Evolutionary conservation across 805 yeast species (phyloP), one percentile per base, ranked within the genome.

Genomic region (Pichia gijzeniarum): DNA sequence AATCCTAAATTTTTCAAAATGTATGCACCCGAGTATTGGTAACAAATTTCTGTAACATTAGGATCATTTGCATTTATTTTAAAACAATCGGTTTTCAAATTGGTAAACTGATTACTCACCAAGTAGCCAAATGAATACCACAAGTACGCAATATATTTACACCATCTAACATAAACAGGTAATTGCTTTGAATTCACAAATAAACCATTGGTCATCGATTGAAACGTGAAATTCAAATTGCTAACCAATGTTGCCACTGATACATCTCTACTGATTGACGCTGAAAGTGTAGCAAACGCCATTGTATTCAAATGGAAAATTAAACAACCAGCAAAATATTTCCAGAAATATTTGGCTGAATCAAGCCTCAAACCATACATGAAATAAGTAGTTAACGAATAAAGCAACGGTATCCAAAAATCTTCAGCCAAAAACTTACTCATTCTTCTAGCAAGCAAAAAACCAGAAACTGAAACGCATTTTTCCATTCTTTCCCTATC

Each of bases 121-220:
- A 81, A 56, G 2, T 80, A 80, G 2, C 93, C 93, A 62, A 83
- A 84, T 0, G 80, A 81, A 57, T 83, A 87, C 86, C 90, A 88
- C 43, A 82, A 71, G 58, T 76, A 84, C 0, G 91, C 81, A 46
- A 81, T 67, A 61, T 84, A 87, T 58, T 82, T 85, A 5, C 82
- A 73, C 96, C 96, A 87, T 31, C 87, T 70, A 8, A 87, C 95
- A 56, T 88, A 88, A 1, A 85, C 95, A 0, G 95, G 95, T 79
- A 86, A 73, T 1, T 77, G 71, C 7, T 70, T 68, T 1, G 89
- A 77, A 60, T 86, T 85, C 19, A 82, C 84, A 57, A 83, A 86
- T 62, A 77, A 85, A 1, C 95, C 96, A 60, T 87, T 81, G 0
- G 87, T 86, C 72, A 84, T 76, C 43, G 85, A 77, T 55, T 85